Percentiles rank a stretch among this genome's conserved stretches.
Conservation (phyloP, 2,329 filamentous ascomycete genomes). For the Exophiala phaeomuriformis region DNA sequence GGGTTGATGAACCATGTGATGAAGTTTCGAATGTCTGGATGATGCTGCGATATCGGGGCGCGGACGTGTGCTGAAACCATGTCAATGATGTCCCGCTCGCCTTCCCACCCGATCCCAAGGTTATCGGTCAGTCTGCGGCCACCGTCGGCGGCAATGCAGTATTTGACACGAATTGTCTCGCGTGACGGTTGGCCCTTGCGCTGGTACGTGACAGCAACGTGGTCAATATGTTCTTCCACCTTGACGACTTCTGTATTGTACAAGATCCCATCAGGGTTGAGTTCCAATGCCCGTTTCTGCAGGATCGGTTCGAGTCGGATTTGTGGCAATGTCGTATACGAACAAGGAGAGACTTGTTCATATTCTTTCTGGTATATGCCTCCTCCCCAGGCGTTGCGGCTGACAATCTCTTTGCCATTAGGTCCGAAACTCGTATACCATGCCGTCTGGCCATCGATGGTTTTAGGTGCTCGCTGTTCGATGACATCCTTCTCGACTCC, state of each 20-base stretch:
- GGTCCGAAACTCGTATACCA: slow-evolving; percentile 33
- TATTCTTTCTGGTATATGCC: slow-evolving; percentile 27
- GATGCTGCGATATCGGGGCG: slow-evolving; percentile 27
- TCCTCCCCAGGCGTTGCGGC: slow-evolving; percentile 30
- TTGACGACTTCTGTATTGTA: slow-evolving; percentile 28
- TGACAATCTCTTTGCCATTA: slow-evolving; percentile 29
- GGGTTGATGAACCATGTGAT: slow-evolving; percentile 35
- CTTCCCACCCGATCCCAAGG: slow-evolving; percentile 30
- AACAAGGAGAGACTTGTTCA: slow-evolving; percentile 26
- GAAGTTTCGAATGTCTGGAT: slow-evolving; percentile 30
- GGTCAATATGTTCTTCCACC: slow-evolving; percentile 24
- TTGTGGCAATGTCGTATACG: slow-evolving; percentile 32
- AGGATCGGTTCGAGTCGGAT: slow-evolving; percentile 36
- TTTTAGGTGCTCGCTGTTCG: slow-evolving; percentile 20
- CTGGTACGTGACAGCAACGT: slow-evolving; percentile 25
- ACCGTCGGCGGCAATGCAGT: slow-evolving; percentile 33
- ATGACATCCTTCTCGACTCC: slow-evolving; percentile 31
- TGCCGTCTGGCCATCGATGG: slow-evolving; percentile 28
- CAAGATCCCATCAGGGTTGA: slow-evolving; percentile 30
- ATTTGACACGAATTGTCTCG: slow-evolving; percentile 25
- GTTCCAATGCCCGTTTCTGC: slow-evolving; percentile 27
- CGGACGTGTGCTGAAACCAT: slow-evolving; percentile 33
- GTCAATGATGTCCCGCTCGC: slow-evolving; percentile 31
- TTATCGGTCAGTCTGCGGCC: slow-evolving; percentile 30
- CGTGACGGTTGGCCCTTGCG: slow-evolving; percentile 1